Percentiles rank a stretch among this genome's conserved stretches.
Evolutionary conservation across 2,329 filamentous ascomycete species (phyloP).

Genomic region (Penicillium sp.): DNA sequence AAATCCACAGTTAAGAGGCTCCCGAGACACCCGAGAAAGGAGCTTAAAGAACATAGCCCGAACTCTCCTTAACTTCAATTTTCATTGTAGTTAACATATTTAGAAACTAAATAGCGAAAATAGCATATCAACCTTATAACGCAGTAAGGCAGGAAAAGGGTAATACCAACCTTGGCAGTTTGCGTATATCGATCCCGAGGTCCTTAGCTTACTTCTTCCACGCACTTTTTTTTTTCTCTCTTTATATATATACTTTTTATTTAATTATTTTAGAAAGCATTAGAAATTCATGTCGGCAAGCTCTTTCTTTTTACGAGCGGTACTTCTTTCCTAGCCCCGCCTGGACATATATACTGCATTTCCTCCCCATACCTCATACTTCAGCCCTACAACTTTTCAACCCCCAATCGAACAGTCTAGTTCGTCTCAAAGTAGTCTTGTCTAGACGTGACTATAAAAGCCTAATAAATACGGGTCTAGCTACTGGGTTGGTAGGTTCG

Average conservation of each 20-base stretch:
- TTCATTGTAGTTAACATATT: neutral
- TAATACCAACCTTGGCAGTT: neutral
- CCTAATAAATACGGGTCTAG: neutral
- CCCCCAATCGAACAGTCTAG: neutral
- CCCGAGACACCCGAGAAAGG: conserved; percentile 19
- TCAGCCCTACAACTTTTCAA: conserved; percentile 20
- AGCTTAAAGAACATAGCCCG: neutral
- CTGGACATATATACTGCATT: conserved; percentile 15
- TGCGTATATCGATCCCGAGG: neutral
- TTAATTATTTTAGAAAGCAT: conserved; percentile 10
- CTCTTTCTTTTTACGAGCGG: conserved; percentile 1
- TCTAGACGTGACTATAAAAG: neutral
- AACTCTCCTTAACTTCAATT: neutral
- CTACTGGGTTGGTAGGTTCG: conserved; percentile 7
- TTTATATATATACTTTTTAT: neutral
- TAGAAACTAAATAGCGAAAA: too few species aligned
- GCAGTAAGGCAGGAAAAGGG: too few species aligned
- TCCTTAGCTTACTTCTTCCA: neutral
- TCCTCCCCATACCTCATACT: conserved; percentile 18
- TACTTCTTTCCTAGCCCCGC: neutral
- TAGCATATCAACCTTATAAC: too few species aligned
- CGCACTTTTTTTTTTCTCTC: neutral
- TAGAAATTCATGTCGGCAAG: conserved; percentile 16
- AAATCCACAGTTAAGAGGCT: neutral
- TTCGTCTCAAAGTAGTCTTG: neutral